Evolutionary conservation across 768 basidiomycete genomes (phyloP).

Genomic region (button mushroom (Agaricus bisporus)): DNA sequence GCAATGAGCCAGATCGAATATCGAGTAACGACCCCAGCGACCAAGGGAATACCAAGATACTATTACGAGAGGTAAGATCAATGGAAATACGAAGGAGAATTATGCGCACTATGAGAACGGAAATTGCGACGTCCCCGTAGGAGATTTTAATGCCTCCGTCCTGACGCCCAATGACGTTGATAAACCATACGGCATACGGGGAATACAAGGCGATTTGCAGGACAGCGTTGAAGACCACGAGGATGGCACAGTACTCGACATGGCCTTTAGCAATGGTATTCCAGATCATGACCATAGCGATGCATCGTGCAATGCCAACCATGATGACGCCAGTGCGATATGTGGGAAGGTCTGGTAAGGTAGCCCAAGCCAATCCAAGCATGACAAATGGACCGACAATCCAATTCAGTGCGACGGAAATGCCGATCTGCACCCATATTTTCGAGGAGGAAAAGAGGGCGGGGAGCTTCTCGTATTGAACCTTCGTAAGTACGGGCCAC

Average conservation of each 20-base stretch:
- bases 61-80: slow-evolving; percentile 36
- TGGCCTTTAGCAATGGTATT: slow-evolving; percentile 44
- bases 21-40: slow-evolving; percentile 66
- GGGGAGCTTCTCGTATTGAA: slow-evolving; percentile 71
- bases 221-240: slow-evolving; percentile 75
- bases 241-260: background rate
- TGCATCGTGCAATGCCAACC: slow-evolving; percentile 71
- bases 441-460: slow-evolving; percentile 41
- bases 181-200: slow-evolving; percentile 67
- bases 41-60: slow-evolving; percentile 82
- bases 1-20: slow-evolving; percentile 40
- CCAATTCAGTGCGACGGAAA: slow-evolving; percentile 76
- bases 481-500: slow-evolving; percentile 77
- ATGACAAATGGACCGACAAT: slow-evolving; percentile 75
- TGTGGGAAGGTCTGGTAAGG: slow-evolving; percentile 62
- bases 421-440: slow-evolving; percentile 62
- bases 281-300: slow-evolving; percentile 81
- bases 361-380: slow-evolving; percentile 84
- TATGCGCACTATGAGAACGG: slow-evolving; percentile 40
- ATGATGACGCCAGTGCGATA: slow-evolving; percentile 79
- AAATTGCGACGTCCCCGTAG: slow-evolving; percentile 57
- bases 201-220: slow-evolving; percentile 76
- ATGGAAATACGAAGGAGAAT: background rate
- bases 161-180: slow-evolving; percentile 55
- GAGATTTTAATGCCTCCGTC: slow-evolving; percentile 34